phyloP scores from a whole-genome alignment of 1,284 basidiomycete species.

The Cryptococcus amylolentus region DNA sequence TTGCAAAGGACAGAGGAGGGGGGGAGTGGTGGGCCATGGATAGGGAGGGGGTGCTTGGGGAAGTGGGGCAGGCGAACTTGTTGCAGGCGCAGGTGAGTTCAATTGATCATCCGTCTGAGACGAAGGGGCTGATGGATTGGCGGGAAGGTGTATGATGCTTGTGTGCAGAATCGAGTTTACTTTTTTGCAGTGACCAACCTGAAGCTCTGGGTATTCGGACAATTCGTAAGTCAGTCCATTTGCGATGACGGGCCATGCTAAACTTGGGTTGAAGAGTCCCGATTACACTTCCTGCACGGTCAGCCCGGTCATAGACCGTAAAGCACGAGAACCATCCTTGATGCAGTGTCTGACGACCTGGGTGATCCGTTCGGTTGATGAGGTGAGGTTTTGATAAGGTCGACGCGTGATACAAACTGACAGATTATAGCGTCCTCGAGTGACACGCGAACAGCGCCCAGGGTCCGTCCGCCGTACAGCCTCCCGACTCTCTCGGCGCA shows the following conservation, averaged over 20 bases:
- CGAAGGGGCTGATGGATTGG: not conserved
- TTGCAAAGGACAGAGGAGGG: conserved; percentile 18
- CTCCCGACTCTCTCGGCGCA: not conserved
- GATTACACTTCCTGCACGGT: conserved; percentile 31
- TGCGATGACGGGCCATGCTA: not conserved
- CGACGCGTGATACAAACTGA: not conserved
- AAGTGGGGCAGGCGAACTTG: conserved; percentile 40
- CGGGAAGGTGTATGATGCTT: conserved; percentile 41
- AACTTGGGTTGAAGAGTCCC: conserved; percentile 17
- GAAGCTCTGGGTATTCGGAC: conserved; percentile 47
- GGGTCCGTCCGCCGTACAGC: no score
- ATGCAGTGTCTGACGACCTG: conserved; percentile 43
- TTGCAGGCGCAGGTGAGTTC: conserved; percentile 40
- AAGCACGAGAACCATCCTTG: conserved; percentile 32
- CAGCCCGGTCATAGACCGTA: conserved; percentile 33
- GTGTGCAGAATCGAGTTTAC: conserved; percentile 38
- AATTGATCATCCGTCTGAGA: no score
- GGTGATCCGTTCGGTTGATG: conserved; percentile 38
- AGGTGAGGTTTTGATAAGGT: conserved; percentile 20
- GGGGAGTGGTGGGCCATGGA: conserved; percentile 36
- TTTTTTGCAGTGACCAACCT: conserved; percentile 45
- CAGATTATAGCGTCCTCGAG: conserved; percentile 15
- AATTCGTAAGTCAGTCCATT: conserved; percentile 35
- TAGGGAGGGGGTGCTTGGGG: conserved; percentile 27
- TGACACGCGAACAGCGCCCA: not conserved